Conservation (phyloP, 768 basidiomycete genomes). For the Lenzites betulinus region DNA sequence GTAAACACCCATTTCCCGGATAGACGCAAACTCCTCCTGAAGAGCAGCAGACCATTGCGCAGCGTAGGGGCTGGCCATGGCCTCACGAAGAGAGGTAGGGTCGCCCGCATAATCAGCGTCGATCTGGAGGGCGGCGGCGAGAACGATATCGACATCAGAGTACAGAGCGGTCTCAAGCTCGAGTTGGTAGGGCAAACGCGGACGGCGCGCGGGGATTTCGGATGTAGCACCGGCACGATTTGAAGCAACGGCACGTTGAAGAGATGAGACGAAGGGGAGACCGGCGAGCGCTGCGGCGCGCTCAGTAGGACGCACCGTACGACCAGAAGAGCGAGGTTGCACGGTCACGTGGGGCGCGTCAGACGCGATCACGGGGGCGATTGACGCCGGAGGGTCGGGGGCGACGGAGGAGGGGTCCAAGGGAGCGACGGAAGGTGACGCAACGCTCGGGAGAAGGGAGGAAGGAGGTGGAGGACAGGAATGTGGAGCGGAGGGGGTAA, state of each 20-base stretch:
- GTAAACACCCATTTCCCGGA: constrained; percentile 24
- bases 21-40: constrained; percentile 24
- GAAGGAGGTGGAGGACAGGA: no score
- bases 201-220: constrained; percentile 4
- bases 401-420: no score
- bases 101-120: constrained; percentile 24
- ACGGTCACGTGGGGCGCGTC: no score
- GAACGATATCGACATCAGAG: constrained; percentile 2
- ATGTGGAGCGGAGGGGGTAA: no score
- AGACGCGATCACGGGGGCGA: no score
- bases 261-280: neutral
- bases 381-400: no score
- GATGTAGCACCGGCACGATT: constrained; percentile 5
- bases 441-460: no score
- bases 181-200: neutral
- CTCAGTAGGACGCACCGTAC: no score
- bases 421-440: no score
- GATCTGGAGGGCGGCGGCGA: constrained; percentile 20
- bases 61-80: constrained; percentile 21
- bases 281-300: neutral
- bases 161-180: neutral
- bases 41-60: constrained; percentile 28
- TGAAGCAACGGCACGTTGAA: constrained; percentile 10
- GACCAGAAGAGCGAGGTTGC: no score
- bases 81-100: constrained; percentile 24